Conservation (phyloP, 164 flowering plant species). For the Dillenia suffruticosa region DNA sequence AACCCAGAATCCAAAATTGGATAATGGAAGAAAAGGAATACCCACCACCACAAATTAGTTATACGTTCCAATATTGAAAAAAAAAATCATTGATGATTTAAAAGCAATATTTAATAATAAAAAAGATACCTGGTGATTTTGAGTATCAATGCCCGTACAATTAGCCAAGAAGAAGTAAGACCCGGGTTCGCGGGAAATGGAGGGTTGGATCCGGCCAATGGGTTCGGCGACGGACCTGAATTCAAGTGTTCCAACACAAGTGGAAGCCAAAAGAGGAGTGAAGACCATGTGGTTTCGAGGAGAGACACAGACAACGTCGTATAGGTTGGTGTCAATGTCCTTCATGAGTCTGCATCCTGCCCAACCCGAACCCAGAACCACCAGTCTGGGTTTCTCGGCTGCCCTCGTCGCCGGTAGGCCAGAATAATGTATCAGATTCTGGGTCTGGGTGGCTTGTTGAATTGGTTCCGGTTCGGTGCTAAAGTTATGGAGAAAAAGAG, state of each 20-base stretch:
- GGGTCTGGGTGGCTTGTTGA: not conserved
- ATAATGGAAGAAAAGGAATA: no score
- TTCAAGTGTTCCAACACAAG: constrained; percentile 97
- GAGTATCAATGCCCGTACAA: constrained; percentile 51
- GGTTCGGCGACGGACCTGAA: constrained; percentile 98
- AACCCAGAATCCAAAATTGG: no score
- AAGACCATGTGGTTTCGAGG: constrained; percentile 99
- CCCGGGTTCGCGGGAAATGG: constrained; percentile 71
- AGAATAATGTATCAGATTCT: constrained; percentile 4
- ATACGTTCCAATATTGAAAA: no score
- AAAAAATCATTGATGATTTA: no score
- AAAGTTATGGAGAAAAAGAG: constrained; percentile 26
- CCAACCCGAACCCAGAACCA: constrained; percentile 95
- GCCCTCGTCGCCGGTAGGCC: constrained; percentile 66
- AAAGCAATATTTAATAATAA: not conserved
- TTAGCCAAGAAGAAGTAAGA: constrained; percentile 84
- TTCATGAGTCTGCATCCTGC: constrained; percentile 92
- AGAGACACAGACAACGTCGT: constrained; percentile 88
- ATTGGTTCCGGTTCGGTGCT: constrained; percentile 1
- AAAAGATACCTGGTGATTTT: constrained; percentile 46
- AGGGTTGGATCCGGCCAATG: constrained; percentile 85
- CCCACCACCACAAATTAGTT: no score
- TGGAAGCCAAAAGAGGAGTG: constrained; percentile 91
- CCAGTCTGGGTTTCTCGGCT: constrained; percentile 85
- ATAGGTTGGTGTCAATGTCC: constrained; percentile 59